Evolutionary conservation across 306 rosid genomes (phyloP).

Genomic region (Pyrus pyrifolia): DNA sequence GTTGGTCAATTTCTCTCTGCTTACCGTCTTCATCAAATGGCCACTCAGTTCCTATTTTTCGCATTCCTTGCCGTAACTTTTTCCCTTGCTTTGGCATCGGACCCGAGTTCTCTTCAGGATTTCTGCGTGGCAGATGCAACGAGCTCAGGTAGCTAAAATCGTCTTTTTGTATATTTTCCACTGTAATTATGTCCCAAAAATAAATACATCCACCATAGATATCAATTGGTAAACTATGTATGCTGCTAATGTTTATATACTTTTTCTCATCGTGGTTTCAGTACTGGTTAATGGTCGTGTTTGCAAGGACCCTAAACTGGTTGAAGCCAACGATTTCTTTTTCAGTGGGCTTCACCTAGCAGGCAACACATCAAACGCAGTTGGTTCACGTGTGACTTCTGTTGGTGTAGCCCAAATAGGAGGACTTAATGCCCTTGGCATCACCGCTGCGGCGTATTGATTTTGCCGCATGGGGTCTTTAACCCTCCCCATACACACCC

Average conservation of each 20-base stretch:
- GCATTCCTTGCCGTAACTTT: not conserved
- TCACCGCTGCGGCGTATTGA: constrained; percentile 22
- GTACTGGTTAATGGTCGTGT: constrained; percentile 21
- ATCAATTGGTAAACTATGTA: not conserved
- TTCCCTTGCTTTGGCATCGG: constrained; percentile 13
- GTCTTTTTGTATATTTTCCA: not conserved
- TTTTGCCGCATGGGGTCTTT: constrained; percentile 16
- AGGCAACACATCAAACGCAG: constrained; percentile 18
- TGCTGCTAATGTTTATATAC: not conserved
- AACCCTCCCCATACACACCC: constrained; percentile 40
- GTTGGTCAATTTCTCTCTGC: not conserved
- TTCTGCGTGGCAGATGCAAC: constrained; percentile 20
- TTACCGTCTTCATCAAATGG: not conserved
- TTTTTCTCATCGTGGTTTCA: not conserved
- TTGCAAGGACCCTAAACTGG: constrained; percentile 25
- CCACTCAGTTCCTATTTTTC: not conserved
- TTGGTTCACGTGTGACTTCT: constrained; percentile 13
- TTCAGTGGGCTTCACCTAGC: constrained; percentile 18
- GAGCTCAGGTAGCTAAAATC: constrained; percentile 1
- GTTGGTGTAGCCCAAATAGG: constrained; percentile 5
- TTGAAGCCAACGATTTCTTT: constrained; percentile 13
- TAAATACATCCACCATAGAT: not conserved
- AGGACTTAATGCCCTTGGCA: constrained; percentile 27
- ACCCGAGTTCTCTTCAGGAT: constrained; percentile 20
- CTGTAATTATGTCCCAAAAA: not conserved